Conservation (phyloP, 2,329 filamentous ascomycete genomes). For the Calonectria hawksworthii region DNA sequence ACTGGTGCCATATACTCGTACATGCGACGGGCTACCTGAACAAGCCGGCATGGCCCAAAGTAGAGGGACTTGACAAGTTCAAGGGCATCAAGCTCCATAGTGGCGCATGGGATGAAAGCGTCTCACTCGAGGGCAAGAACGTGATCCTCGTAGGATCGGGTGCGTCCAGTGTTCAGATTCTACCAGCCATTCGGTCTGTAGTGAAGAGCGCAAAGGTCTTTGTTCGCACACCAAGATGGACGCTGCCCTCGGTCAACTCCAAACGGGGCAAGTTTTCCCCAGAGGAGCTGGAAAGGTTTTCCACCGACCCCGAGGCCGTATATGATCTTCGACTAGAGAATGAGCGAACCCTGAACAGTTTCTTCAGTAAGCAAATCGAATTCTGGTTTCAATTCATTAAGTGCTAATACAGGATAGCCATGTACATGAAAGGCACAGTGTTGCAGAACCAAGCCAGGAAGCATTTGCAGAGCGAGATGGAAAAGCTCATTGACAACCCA, state of each 20-base stretch:
- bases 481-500: background rate
- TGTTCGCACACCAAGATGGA: background rate
- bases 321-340: background rate
- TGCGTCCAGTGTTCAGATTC: background rate
- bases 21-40: background rate
- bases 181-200: background rate
- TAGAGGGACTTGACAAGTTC: background rate
- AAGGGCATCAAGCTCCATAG: conserved; percentile 1
- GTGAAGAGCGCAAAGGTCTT: background rate
- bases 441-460: background rate
- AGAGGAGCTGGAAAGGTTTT: background rate
- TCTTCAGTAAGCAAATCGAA: background rate
- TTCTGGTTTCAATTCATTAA: background rate
- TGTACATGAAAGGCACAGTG: background rate
- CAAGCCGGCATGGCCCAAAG: background rate
- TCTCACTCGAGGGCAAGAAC: background rate
- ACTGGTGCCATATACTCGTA: background rate
- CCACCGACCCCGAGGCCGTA: background rate
- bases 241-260: background rate
- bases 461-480: background rate
- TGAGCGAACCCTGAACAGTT: background rate
- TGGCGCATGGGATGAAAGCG: background rate
- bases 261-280: background rate
- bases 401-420: background rate
- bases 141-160: background rate